Evolutionary conservation across 2,329 filamentous ascomycete genomes (phyloP).

Genomic region (Colletotrichum salicis): DNA sequence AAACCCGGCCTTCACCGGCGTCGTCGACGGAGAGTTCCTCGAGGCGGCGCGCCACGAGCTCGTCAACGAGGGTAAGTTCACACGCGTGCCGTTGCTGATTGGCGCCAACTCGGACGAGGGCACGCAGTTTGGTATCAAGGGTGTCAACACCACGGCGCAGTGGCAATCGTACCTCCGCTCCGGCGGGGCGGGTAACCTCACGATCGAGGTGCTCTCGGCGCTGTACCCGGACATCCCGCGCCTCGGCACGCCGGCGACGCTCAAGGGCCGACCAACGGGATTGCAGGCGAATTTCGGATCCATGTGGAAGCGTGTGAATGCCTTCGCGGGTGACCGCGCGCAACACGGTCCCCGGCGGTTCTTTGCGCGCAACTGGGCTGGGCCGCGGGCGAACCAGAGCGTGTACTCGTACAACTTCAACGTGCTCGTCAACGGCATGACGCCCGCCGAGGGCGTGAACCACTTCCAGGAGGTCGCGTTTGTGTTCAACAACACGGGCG

Average conservation of each 20-base stretch:
- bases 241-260: conserved; percentile 58
- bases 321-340: conserved; percentile 63
- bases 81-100: conserved; percentile 71
- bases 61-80: conserved; percentile 67
- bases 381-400: conserved; percentile 53
- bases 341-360: conserved; percentile 67
- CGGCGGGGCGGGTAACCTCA: conserved; percentile 38
- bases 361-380: conserved; percentile 62
- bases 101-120: conserved; percentile 75
- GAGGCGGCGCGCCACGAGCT: conserved; percentile 58
- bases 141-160: conserved; percentile 65
- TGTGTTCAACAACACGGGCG: conserved; percentile 63
- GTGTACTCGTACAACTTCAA: conserved; percentile 67
- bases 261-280: conserved; percentile 43
- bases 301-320: conserved; percentile 65
- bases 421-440: conserved; percentile 41
- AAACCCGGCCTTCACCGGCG: conserved; percentile 38
- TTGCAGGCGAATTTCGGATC: conserved; percentile 47
- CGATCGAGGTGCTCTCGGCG: conserved; percentile 48
- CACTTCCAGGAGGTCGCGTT: conserved; percentile 45
- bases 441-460: conserved; percentile 38
- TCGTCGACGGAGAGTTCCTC: conserved; percentile 54
- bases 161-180: conserved; percentile 54
- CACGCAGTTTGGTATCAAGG: conserved; percentile 61
- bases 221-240: conserved; percentile 62